Evolutionary conservation across 306 rosid genomes (phyloP).

Genomic region (Purshia tridentata): DNA sequence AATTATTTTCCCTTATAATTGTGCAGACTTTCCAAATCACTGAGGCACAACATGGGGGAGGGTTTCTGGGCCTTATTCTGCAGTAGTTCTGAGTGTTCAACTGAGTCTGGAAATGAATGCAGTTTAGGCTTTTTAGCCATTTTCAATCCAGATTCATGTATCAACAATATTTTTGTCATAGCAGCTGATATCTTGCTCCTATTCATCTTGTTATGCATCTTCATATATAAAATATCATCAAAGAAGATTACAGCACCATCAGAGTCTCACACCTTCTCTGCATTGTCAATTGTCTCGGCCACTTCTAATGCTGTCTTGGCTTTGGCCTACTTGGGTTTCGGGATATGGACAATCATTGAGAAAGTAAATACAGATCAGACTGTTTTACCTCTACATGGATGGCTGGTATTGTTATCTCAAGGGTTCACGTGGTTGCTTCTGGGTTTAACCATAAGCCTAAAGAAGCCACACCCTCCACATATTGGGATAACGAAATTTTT

Average conservation of each 20-base stretch:
- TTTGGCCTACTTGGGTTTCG: constrained; percentile 33
- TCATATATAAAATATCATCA: constrained; percentile 1
- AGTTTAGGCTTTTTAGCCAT: constrained; percentile 1
- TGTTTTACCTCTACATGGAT: constrained; percentile 19
- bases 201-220: constrained; percentile 15
- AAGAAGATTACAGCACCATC: constrained; percentile 4
- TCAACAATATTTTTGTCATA: constrained; percentile 16
- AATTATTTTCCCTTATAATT: background rate
- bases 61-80: constrained; percentile 18
- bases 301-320: constrained; percentile 19
- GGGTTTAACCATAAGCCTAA: background rate
- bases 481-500: background rate
- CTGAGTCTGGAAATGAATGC: constrained; percentile 10
- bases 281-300: background rate
- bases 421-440: constrained; percentile 32
- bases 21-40: constrained; percentile 3
- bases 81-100: constrained; percentile 10
- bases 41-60: background rate
- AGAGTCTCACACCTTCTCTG: constrained; percentile 1
- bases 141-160: constrained; percentile 25
- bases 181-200: constrained; percentile 26
- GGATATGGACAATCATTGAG: constrained; percentile 23
- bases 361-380: background rate
- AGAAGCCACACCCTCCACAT: constrained; percentile 11
- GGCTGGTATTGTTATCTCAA: constrained; percentile 22